Base-by-base conservation (phyloP, 805 yeast genomes). In the Spathaspora arborariae region DNA sequence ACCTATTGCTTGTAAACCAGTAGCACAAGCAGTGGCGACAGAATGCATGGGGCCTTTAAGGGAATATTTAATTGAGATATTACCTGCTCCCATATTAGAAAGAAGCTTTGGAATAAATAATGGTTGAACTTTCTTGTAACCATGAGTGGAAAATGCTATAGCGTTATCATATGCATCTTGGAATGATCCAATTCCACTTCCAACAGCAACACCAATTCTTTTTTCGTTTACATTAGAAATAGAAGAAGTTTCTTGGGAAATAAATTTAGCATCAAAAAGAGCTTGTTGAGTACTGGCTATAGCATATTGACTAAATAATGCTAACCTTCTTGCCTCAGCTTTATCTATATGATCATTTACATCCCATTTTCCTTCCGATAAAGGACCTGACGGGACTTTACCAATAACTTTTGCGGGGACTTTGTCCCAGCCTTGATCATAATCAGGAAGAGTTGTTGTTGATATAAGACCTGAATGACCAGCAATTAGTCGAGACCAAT, bases 11-110 rank as follows among this genome's bases (percentile, higher is more conserved):
- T 94, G 95, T 22, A 85, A 79, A 0, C 99, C 99, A 0, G 99
- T 90, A 3, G 99, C 96, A 70, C 99, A 94, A 0, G 99, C 99
- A 0, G 98, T 90, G 1, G 96, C 79, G 0, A 82, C 94, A 0
- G 96, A 72, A 59, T 91, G 97, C 38, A 87, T 80, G 1, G 96
- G 96, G 0, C 99, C 99, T 55, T 78, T 71, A 35, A 90, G 68
- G 1, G 86, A 85, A 56, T 82, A 80, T 52, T 80, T 76, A 47
- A 94, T 91, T 5, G 96, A 85, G 5, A 94, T 80, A 50, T 89
- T 82, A 2, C 98, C 97, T 0, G 91, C 89, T 0, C 96, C 96
- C 98, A 94, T 94, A 61, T 94, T 94, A 34, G 87, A 79, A 35
- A 94, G 71, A 41, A 92, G 65, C 53, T 79, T 81, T 0, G 99